phyloP scores from a whole-genome alignment of 2,329 filamentous ascomycete genomes.

The Fusarium sp. region DNA sequence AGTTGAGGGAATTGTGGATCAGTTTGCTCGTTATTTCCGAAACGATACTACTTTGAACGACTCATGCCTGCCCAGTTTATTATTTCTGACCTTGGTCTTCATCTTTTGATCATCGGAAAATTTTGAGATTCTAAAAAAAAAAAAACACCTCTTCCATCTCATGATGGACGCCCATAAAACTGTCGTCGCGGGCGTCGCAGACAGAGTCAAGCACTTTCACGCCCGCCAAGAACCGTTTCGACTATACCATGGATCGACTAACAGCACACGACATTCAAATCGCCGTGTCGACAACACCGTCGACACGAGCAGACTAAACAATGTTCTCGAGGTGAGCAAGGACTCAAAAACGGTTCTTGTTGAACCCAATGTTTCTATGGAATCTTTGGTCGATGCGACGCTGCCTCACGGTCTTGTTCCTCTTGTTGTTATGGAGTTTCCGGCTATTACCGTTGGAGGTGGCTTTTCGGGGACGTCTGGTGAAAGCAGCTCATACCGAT shows the following conservation, averaged over 20 bases:
- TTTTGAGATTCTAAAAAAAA: not conserved
- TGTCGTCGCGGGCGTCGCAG: conserved; percentile 58
- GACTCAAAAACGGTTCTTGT: conserved; percentile 68
- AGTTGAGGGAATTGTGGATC: conserved; percentile 28
- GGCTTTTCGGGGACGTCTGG: conserved; percentile 75
- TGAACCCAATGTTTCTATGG: conserved; percentile 79
- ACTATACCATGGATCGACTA: conserved; percentile 83
- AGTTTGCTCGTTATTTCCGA: conserved; percentile 31
- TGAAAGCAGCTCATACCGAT: conserved; percentile 75
- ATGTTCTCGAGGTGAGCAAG: conserved; percentile 71
- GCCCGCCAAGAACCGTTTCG: conserved; percentile 68
- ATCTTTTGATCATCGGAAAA: not conserved
- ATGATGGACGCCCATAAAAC: conserved; percentile 59
- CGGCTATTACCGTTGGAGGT: conserved; percentile 77
- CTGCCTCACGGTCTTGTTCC: conserved; percentile 69
- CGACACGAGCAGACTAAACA: conserved; percentile 73
- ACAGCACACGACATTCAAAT: conserved; percentile 74
- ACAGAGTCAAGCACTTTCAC: conserved; percentile 59
- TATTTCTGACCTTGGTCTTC: not conserved
- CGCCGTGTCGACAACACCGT: conserved; percentile 67
- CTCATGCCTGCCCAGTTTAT: conserved; percentile 31
- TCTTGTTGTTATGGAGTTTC: conserved; percentile 78
- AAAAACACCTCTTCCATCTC: not conserved
- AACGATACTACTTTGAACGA: conserved; percentile 30
- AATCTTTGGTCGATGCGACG: conserved; percentile 69